These are phyloP conservation scores for Clitoria ternatea DNA, from an alignment of 306 rosid genomes.

Conservation along the genomic window DNA sequence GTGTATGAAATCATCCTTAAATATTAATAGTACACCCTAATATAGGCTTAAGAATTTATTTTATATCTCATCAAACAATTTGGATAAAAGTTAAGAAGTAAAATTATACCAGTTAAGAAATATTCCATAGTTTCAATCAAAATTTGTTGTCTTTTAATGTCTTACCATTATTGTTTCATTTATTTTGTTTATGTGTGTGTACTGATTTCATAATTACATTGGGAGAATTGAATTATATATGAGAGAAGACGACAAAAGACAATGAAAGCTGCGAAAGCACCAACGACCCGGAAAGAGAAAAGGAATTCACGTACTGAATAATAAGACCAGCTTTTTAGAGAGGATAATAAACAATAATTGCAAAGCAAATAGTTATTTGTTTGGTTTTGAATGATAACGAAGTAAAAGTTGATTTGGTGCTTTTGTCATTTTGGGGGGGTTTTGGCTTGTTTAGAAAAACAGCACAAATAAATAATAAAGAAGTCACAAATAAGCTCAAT, in stretches of 20 bases:
- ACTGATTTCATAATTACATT: background rate
- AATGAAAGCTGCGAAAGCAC: background rate
- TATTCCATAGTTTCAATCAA: background rate
- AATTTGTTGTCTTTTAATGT: background rate
- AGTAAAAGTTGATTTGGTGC: slow-evolving; percentile 16
- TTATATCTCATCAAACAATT: background rate
- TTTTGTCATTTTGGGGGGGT: slow-evolving; percentile 16
- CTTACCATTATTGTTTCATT: too few species aligned
- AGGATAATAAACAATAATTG: slow-evolving; percentile 12
- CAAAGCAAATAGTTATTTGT: slow-evolving; percentile 6
- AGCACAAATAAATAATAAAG: background rate
- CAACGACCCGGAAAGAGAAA: background rate
- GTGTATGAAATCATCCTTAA: too few species aligned
- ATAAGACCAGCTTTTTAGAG: background rate
- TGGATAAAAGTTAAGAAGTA: background rate
- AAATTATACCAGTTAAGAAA: too few species aligned
- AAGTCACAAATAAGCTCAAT: background rate
- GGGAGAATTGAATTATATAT: background rate
- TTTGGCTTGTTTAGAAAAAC: slow-evolving; percentile 22
- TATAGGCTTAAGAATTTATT: background rate
- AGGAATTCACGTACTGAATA: slow-evolving; percentile 17
- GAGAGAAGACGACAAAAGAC: background rate
- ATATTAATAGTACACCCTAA: background rate
- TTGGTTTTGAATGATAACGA: background rate
- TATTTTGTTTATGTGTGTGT: background rate